These are phyloP conservation scores for Marasmius fiardii DNA, from an alignment of 1,284 basidiomycete species.

Conservation along the genomic window DNA sequence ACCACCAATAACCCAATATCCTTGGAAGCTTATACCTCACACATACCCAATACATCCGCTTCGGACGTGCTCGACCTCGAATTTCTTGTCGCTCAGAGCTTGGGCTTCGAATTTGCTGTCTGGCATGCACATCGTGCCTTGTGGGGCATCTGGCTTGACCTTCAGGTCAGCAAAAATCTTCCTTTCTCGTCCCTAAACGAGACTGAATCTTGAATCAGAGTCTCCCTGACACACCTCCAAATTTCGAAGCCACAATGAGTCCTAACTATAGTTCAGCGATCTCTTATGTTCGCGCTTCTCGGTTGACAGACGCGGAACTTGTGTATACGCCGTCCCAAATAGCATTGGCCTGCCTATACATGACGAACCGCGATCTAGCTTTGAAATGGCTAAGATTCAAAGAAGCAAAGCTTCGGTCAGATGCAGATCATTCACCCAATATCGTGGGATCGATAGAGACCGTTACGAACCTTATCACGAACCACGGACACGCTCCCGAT, in stretches of 20 bases:
- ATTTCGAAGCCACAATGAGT: slow-evolving; percentile 33
- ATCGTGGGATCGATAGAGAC: slow-evolving; percentile 42
- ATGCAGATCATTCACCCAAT: slow-evolving; percentile 16
- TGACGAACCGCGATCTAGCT: slow-evolving; percentile 61
- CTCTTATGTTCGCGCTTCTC: slow-evolving; percentile 63
- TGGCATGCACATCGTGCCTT: slow-evolving; percentile 89
- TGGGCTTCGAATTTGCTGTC: slow-evolving; percentile 90
- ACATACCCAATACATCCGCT: slow-evolving; percentile 76
- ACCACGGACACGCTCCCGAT: slow-evolving; percentile 62
- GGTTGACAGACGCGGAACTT: slow-evolving; percentile 90
- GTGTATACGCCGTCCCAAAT: slow-evolving; percentile 93
- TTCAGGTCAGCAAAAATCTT: slow-evolving; percentile 61
- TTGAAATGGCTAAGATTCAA: slow-evolving; percentile 64
- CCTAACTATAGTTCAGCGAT: slow-evolving; percentile 58
- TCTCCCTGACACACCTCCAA: slow-evolving; percentile 41
- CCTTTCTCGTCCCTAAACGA: slow-evolving; percentile 7
- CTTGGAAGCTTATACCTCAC: slow-evolving; percentile 77
- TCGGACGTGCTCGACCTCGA: slow-evolving; percentile 90
- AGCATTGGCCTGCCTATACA: slow-evolving; percentile 78
- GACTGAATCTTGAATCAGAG: slow-evolving; percentile 33
- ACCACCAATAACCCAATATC: slow-evolving; percentile 93
- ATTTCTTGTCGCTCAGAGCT: slow-evolving; percentile 91
- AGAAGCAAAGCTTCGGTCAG: slow-evolving; percentile 15
- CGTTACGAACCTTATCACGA: slow-evolving; percentile 56
- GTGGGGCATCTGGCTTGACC: slow-evolving; percentile 88